Evolutionary conservation across 805 yeast genomes (phyloP).

Genomic region (Yamadazyma nakazawae): DNA sequence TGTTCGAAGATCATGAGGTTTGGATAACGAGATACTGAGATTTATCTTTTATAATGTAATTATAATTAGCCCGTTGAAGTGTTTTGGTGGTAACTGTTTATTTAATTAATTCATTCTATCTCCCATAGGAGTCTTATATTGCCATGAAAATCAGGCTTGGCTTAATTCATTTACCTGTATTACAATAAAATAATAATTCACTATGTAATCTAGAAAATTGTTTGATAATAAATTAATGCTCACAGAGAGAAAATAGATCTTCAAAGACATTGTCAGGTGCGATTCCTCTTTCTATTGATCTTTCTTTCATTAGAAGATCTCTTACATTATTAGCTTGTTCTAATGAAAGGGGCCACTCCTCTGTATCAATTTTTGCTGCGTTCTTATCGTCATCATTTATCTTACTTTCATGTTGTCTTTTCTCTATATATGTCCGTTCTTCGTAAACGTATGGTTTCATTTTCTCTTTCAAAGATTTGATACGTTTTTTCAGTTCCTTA

Average conservation of each 20-base stretch:
- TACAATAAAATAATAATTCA: too few species aligned
- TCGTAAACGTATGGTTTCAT: not conserved
- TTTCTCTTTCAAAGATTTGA: constrained; percentile 1
- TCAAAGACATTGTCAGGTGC: constrained; percentile 8
- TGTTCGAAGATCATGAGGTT: not conserved
- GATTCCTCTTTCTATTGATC: constrained; percentile 9
- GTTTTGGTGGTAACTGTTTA: too few species aligned
- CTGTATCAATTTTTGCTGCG: too few species aligned
- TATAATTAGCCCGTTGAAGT: too few species aligned
- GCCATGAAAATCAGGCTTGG: too few species aligned
- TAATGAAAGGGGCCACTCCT: constrained; percentile 17
- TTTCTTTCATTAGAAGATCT: constrained; percentile 30
- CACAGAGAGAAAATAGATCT: constrained; percentile 30
- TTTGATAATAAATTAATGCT: too few species aligned
- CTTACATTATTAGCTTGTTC: constrained; percentile 26
- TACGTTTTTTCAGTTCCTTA: constrained; percentile 3
- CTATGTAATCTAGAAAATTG: too few species aligned
- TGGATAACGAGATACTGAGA: too few species aligned
- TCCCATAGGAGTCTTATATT: too few species aligned
- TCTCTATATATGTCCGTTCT: not conserved
- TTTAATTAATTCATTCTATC: too few species aligned
- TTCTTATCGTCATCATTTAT: not conserved
- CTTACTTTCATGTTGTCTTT: not conserved
- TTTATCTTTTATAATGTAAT: too few species aligned
- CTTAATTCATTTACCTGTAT: too few species aligned